phyloP scores from a whole-genome alignment of 2,329 filamentous ascomycete genomes.

The Passalora sequoiae region DNA sequence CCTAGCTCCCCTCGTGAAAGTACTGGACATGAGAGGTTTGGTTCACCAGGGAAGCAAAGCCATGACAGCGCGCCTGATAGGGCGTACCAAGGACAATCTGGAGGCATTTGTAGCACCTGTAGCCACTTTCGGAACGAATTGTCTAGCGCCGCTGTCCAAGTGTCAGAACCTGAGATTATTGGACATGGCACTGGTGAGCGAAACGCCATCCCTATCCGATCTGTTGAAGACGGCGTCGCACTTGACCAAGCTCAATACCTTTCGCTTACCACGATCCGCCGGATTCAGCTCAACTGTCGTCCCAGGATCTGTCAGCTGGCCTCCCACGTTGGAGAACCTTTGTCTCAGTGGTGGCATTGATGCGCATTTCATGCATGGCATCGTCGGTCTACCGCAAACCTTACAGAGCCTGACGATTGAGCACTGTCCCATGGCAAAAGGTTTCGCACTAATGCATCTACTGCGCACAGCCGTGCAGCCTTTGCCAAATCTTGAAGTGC shows the following conservation, averaged over 20 bases:
- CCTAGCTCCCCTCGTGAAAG: constrained; percentile 47
- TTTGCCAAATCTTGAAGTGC: constrained; percentile 31
- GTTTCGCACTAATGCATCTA: constrained; percentile 35
- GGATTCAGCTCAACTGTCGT: constrained; percentile 26
- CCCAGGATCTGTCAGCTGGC: constrained; percentile 35
- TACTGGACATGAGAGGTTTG: constrained; percentile 50
- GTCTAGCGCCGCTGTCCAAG: constrained; percentile 53
- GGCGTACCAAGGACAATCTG: constrained; percentile 49
- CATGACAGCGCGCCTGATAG: constrained; percentile 52
- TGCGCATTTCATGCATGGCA: constrained; percentile 38
- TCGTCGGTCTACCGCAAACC: constrained; percentile 28
- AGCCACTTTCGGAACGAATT: constrained; percentile 53
- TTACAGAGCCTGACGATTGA: constrained; percentile 38
- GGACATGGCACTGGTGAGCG: constrained; percentile 51
- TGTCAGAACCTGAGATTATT: constrained; percentile 47
- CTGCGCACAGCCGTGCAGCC: constrained; percentile 31
- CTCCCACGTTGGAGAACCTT: constrained; percentile 39
- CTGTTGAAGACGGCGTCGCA: constrained; percentile 49
- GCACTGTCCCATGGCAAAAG: constrained; percentile 40
- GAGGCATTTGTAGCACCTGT: constrained; percentile 55
- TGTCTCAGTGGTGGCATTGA: constrained; percentile 43
- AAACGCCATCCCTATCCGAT: constrained; percentile 45
- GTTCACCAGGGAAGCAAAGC: constrained; percentile 57
- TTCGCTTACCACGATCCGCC: constrained; percentile 38
- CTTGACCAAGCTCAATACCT: constrained; percentile 41